Conservation (phyloP, 192 early-diverging fungal species). For the Coemansia sp. region DNA sequence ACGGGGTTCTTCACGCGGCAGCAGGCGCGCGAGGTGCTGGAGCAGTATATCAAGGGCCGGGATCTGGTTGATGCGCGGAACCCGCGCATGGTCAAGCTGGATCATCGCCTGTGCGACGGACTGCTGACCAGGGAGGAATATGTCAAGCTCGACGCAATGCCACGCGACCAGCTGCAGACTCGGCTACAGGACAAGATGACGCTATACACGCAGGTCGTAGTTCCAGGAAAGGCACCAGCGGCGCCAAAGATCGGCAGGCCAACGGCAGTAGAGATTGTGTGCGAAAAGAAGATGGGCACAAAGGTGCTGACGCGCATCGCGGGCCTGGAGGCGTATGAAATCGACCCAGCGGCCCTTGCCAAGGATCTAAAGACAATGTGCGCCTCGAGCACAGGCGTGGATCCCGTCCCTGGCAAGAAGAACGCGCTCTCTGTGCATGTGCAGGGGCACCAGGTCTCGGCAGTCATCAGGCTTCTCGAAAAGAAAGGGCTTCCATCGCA, state of each 20-base stretch:
- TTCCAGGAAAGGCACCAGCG: conserved; percentile 18
- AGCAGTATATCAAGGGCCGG: conserved; percentile 63
- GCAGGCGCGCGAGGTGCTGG: conserved; percentile 58
- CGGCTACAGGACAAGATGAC: conserved; percentile 49
- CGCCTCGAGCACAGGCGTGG: conserved; percentile 45
- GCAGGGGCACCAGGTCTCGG: conserved; percentile 48
- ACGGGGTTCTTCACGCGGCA: conserved; percentile 56
- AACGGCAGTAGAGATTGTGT: conserved; percentile 26
- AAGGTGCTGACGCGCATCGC: conserved; percentile 43
- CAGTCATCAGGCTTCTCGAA: conserved; percentile 32
- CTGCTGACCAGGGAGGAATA: conserved; percentile 68
- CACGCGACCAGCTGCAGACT: conserved; percentile 58
- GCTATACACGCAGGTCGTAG: conserved; percentile 33
- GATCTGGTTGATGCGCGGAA: conserved; percentile 59
- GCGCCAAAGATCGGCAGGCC: conserved; percentile 29
- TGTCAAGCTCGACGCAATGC: conserved; percentile 51
- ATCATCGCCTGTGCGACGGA: conserved; percentile 63
- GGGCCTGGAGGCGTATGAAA: conserved; percentile 43
- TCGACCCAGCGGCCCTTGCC: conserved; percentile 31
- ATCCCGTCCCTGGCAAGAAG: conserved; percentile 41
- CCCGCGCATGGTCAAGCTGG: conserved; percentile 62
- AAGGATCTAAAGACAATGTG: conserved; percentile 42
- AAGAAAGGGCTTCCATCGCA: conserved; percentile 27
- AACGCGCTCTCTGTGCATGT: conserved; percentile 28
- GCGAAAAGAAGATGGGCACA: conserved; percentile 51